Base-by-base conservation (phyloP, 2,329 filamentous ascomycete genomes). In the Phialophora macrospora region DNA sequence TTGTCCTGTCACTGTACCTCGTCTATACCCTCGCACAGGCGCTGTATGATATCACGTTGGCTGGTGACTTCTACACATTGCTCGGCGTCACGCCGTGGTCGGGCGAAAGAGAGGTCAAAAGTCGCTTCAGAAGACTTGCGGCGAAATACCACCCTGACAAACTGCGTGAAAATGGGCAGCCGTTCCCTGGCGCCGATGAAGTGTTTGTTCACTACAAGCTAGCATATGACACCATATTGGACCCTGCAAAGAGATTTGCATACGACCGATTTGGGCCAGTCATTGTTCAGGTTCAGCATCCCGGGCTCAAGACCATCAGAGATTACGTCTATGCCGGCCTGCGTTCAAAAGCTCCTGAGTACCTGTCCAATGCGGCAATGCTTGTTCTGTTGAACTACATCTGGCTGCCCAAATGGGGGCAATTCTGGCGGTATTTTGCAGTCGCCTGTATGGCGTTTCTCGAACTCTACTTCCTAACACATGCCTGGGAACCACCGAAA, bases 1-100 rank as follows among this genome's bases (percentile, higher is more conserved):
- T 89, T 72, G 91, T 98, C 73, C 89, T 98, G 58, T 82, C 89
- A 56, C 80, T 86, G 67, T 99, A 98, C 80, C 90, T 98, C 44
- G 80, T 90, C 70, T 97, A 97, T 83, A 97, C 93, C 55, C 87
- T 98, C 73, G 95, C 93, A 80, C 94, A 98, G 80, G 90, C 92
- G 73, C 91, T 96, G 83, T 88, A 91, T 80, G 88, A 92, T 69
- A 84, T 97, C 30, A 89, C 87, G 68, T 81, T 84, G 52, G 81
- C 83, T 1, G 88, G 90, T 20, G 88, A 92, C 77, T 97, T 90
- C 80, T 98, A 97, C 80, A 82, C 86, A 55, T 85, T 90, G 69
- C 85, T 99, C 0, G 87, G 87, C 41, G 85, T 97, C 0, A 82
- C 88, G 12, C 83, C 89, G 44, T 64, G 66, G 62, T 77, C 84